Evolutionary conservation across 169 alveolate genomes (phyloP), one percentile per base, ranked within the genome.

Genomic region (Blepharisma undulans): DNA sequence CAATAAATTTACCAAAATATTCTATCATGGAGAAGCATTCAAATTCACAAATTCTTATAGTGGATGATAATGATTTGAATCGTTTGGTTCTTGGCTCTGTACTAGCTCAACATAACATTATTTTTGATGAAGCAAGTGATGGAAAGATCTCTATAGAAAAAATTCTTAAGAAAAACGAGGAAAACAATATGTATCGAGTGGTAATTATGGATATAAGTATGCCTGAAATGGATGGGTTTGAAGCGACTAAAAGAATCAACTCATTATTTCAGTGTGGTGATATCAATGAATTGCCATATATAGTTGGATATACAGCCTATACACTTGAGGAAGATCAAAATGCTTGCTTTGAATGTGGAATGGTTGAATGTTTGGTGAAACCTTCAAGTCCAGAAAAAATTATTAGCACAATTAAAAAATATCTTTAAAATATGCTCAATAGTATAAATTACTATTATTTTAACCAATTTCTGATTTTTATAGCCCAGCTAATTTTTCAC

Each of bases 161-260:
- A 7, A 33, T 79, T 30, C 19, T 12, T 21, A 0, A 10, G 7
- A 66, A 30, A 25, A 18, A 79, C 19, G 14, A 0, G 16, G 19
- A 22, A 79, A 74, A n/a, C 1, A 30, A 8, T 5, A 14, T 16
- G 25, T 27, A 60, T 60, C 14, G 21, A 7, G 18, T 32, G 14
- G 34, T 84, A 0, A 21, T 84, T 21, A 29, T 82, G 76, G 92
- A 89, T 78, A 1, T 25, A 16, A 22, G 78, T 27, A 89, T 89
- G 92, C 92, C 92, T 1, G 80, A 76, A 16, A 89, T 89, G 92
- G 61, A 74, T 48, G 92, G 92, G 4, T n/a, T 71, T 16, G 79
- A 89, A 89, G 72, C 89, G 8, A 59, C 77, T n/a, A 16, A 5
- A 14, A 8, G 1, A 25, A 36, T 84, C 8, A 12, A 25, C 29